Evolutionary conservation across 257 asterid genomes (phyloP).

Genomic region (Linaria vulgaris): DNA sequence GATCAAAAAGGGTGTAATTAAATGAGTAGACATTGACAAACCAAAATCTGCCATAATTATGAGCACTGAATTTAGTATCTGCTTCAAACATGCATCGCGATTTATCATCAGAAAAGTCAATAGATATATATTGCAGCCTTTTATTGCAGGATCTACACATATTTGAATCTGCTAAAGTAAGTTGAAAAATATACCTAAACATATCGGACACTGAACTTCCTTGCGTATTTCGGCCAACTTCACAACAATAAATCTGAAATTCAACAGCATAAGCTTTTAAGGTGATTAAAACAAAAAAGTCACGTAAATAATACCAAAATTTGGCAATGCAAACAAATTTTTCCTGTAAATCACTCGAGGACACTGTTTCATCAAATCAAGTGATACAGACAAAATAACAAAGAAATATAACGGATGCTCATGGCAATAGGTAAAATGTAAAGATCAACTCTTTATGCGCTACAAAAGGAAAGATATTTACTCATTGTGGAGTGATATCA

Average conservation of each 20-base stretch:
- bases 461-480: slow-evolving; percentile 15
- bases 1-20: too few species aligned
- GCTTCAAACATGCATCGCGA: not conserved
- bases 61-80: too few species aligned
- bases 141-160: slow-evolving; percentile 9
- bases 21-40: too few species aligned
- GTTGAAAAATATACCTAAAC: slow-evolving; percentile 59
- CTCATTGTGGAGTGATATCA: slow-evolving; percentile 5
- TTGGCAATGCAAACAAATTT: slow-evolving; percentile 13
- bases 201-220: slow-evolving; percentile 99
- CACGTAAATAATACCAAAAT: slow-evolving; percentile 16
- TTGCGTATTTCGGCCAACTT: slow-evolving; percentile 87
- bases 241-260: slow-evolving; percentile 61
- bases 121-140: not conserved
- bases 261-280: slow-evolving; percentile 27
- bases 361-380: slow-evolving; percentile 9
- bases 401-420: not conserved
- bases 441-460: slow-evolving; percentile 1
- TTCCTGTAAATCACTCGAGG: not conserved
- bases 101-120: not conserved
- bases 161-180: slow-evolving; percentile 19
- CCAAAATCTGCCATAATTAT: too few species aligned
- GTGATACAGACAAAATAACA: not conserved
- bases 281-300: slow-evolving; percentile 1
- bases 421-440: slow-evolving; percentile 12